Evolutionary conservation across 2,329 filamentous ascomycete species (phyloP).

Genomic region (Aspergillus fructus): DNA sequence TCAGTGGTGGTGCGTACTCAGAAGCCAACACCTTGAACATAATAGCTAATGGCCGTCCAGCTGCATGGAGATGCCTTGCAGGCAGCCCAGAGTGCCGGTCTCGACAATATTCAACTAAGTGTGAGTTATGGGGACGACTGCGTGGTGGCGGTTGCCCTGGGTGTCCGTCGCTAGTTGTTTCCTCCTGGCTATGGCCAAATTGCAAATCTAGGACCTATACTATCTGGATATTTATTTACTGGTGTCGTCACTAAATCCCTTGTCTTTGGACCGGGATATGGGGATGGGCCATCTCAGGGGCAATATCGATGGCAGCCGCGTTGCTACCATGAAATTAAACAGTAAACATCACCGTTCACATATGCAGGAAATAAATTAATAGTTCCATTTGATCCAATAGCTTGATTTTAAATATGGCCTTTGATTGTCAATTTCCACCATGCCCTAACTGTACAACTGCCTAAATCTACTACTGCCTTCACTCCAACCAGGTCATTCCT

Average conservation of each 20-base stretch:
- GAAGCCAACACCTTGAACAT: not conserved
- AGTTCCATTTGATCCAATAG: fast-evolving
- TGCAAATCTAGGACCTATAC: too few species aligned
- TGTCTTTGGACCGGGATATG: too few species aligned
- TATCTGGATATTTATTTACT: too few species aligned
- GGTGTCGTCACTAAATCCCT: too few species aligned
- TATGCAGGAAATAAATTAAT: too few species aligned
- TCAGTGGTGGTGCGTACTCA: not conserved
- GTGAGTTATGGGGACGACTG: not conserved
- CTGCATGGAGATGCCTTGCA: not conserved
- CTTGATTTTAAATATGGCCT: too few species aligned
- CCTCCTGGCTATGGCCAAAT: too few species aligned
- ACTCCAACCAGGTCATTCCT: not conserved
- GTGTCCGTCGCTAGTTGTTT: not conserved
- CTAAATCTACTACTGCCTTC: not conserved
- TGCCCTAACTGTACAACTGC: too few species aligned
- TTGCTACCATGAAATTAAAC: too few species aligned
- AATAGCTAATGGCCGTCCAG: not conserved
- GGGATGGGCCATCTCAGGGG: too few species aligned
- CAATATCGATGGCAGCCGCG: too few species aligned
- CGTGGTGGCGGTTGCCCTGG: not conserved
- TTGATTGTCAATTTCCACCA: too few species aligned
- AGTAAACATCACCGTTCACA: fast-evolving
- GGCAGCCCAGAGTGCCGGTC: not conserved
- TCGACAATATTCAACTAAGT: not conserved